Base-by-base conservation (phyloP, 495 filamentous ascomycete species). In the Aspergillus steynii region DNA sequence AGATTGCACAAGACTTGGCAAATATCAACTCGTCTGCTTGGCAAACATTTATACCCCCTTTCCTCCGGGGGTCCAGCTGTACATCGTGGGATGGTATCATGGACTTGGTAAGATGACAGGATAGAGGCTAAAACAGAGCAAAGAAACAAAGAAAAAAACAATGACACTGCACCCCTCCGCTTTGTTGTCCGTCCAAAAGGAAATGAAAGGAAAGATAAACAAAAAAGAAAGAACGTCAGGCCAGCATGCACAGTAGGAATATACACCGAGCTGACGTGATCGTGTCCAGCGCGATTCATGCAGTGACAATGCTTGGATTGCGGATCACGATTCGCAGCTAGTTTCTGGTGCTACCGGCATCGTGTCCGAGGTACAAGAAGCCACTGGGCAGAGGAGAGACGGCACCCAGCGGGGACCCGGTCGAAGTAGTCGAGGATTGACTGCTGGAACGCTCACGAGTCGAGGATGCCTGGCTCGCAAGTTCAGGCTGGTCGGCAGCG, bases 1-100 rank as follows among this genome's bases (percentile, higher is more conserved):
- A 69, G 65, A 77, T 66, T 64, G 58, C 65, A 74, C 61, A 68
- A 64, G 64, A 58, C 74, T 77, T 77, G 74, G 74, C 74, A 58
- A 64, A 65, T 71, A 70, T 72, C 69, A 66, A 53, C 63, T 67
- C 66, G 67, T 60, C 66, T 50, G 58, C 71, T 72, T 75, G 72
- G 72, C 74, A 75, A 59, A 58, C 58, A 71, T 74, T 65, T 51
- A 53, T 15, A 47, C 59, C 56, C 62, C 50, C 27, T 50, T 20
- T 29, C 52, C 59, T 51, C 57, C 53, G 50, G 46, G 57, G 53
- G 49, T 57, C 50, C 29, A 55, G 50, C 65, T 51, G 61, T 53
- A 48, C 65, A 60, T 50, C 55, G n/a, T 60, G 59, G 52, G 59
- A 20, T 60, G 59, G 52, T 61, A 67, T 59, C 60, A 61, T 66